Evolutionary conservation across 345 rosid genomes (phyloP).

Genomic region (Ricinus communis): DNA sequence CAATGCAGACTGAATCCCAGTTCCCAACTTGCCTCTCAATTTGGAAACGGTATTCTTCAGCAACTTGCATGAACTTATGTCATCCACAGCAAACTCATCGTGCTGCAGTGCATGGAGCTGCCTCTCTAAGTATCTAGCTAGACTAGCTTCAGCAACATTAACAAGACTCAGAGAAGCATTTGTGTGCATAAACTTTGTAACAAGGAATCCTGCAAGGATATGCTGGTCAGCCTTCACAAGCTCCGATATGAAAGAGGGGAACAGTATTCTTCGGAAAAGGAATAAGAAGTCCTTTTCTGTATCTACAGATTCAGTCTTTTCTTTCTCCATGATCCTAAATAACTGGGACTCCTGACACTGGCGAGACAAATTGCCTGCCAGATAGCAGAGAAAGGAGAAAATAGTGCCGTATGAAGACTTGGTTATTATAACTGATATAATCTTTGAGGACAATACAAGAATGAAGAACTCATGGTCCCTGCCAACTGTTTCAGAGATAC

Average conservation of each 20-base stretch:
- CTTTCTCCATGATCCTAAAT: slow-evolving; percentile 22
- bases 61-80: slow-evolving; percentile 21
- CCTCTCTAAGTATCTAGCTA: slow-evolving; percentile 58
- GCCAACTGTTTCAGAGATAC: slow-evolving; percentile 42
- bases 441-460: slow-evolving; percentile 61
- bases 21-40: slow-evolving; percentile 44
- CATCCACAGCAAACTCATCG: slow-evolving; percentile 31
- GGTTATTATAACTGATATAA: slow-evolving; percentile 48
- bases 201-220: slow-evolving; percentile 71
- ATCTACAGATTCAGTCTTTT: slow-evolving; percentile 24
- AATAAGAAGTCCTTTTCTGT: slow-evolving; percentile 19
- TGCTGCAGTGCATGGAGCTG: slow-evolving; percentile 44
- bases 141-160: slow-evolving; percentile 66
- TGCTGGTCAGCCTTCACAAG: slow-evolving; percentile 73
- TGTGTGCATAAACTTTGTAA: slow-evolving; percentile 79
- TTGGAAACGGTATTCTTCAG: slow-evolving; percentile 49
- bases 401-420: slow-evolving; percentile 43
- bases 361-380: slow-evolving; percentile 65
- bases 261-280: slow-evolving; percentile 54
- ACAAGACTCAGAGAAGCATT: slow-evolving; percentile 62
- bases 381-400: slow-evolving; percentile 68
- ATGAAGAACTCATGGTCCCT: slow-evolving; percentile 56
- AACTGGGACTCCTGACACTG: slow-evolving; percentile 59
- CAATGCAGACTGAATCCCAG: slow-evolving; percentile 51
- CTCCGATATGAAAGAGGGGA: slow-evolving; percentile 67